A percentile compares a stretch with the other conserved stretches of the same genome.
phyloP scores from a whole-genome alignment of 2,329 filamentous ascomycete genomes.

The Cladosporium sp. region DNA sequence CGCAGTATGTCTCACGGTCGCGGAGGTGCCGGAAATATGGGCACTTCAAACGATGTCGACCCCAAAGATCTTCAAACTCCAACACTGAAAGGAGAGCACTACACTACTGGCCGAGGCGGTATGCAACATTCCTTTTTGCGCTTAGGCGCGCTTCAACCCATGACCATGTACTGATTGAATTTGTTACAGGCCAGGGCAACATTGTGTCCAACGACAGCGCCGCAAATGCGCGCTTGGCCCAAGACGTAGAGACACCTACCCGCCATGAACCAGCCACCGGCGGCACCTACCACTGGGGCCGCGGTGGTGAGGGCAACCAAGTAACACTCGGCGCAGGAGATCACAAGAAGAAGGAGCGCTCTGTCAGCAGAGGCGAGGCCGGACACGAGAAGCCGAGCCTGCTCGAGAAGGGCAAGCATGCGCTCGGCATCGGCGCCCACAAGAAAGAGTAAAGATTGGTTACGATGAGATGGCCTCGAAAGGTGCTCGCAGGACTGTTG shows the following conservation, averaged over 20 bases:
- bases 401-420: conserved; percentile 56
- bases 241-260: conserved; percentile 69
- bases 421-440: conserved; percentile 44
- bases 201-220: conserved; percentile 77
- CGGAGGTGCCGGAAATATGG: conserved; percentile 67
- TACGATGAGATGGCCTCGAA: not conserved
- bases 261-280: conserved; percentile 50
- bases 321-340: conserved; percentile 45
- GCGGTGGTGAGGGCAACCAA: conserved; percentile 74
- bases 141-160: not conserved
- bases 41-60: conserved; percentile 38
- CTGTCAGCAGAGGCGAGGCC: conserved; percentile 23
- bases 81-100: conserved; percentile 76
- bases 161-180: not conserved
- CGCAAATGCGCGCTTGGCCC: conserved; percentile 70
- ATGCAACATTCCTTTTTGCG: conserved; percentile 38
- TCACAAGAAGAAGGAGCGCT: conserved; percentile 23
- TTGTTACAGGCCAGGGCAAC: conserved; percentile 68
- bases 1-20: conserved; percentile 59
- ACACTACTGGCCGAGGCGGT: conserved; percentile 87
- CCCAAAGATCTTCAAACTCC: conserved; percentile 73
- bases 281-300: conserved; percentile 65
- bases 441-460: conserved; percentile 31
- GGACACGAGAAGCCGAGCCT: conserved; percentile 38
- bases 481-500: not conserved